Base-by-base conservation (phyloP, 805 yeast species). In the Saturnispora gosingensis region DNA sequence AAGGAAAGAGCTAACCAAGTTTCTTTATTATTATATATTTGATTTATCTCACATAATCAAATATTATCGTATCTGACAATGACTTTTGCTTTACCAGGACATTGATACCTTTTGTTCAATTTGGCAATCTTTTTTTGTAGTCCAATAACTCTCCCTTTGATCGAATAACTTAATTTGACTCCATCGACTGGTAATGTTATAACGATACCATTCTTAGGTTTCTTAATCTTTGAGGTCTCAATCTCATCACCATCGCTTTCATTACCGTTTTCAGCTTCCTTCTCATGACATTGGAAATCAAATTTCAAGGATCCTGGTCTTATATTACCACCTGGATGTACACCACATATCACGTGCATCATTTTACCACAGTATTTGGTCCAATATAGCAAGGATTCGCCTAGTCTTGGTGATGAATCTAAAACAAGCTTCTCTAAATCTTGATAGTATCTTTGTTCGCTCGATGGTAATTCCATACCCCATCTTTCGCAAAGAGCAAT, bases 261-360 rank as follows among this genome's bases (percentile, higher is more conserved):
- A 11, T 32, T 43, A 10, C 53, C 54, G 27, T 24, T 18, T 22
- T 58, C 59, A 7, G 53, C 52, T 25, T 56, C 56, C 6, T 58
- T 56, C 43, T n/a, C 58, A 6, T 54, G 22, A 9, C 24, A 58
- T 50, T 59, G 66, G 56, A 63, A 70, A 60, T 70, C 72, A 67
- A 74, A 79, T 53, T 69, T 71, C 61, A 74, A 75, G 15, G 76
- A 74, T 25, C 80, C 80, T 32, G 80, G 84, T 58, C 85, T 73
- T 28, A 84, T 82, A 60, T 81, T 81, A 20, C 90, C 91, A 53
- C 89, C 89, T 5, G 91, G 91, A 63, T 82, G 85, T 50, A 85
- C 83, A 63, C 88, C 88, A 64, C 90, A 85, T 44, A 84, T 78
- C 45, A 84, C 84, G 63, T 80, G 83, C 87, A 84, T 82, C 56